Percentiles rank a stretch among this genome's conserved stretches.
Conservation (phyloP, 495 filamentous ascomycete genomes). For the Staphylotrichum longicolle region DNA sequence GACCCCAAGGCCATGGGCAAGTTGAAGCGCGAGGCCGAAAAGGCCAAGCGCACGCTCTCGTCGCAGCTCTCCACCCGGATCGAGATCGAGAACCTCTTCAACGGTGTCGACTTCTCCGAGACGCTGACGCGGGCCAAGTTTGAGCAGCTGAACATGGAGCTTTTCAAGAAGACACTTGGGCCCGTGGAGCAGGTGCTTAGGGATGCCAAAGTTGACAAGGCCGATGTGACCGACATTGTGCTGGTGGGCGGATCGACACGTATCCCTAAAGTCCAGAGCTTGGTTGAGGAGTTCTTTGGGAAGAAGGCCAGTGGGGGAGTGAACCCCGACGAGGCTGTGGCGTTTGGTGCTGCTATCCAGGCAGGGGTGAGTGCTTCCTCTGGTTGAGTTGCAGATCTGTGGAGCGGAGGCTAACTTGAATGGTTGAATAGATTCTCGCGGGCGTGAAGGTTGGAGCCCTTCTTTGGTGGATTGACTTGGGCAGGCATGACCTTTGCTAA, state of each 20-base stretch:
- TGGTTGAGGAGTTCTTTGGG: constrained; percentile 92
- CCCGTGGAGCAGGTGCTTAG: constrained; percentile 89
- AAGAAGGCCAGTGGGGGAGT: constrained; percentile 91
- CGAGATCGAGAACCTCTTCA: constrained; percentile 91
- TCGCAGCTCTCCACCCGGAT: constrained; percentile 91
- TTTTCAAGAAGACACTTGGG: constrained; percentile 93
- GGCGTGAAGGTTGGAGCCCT: constrained; percentile 7
- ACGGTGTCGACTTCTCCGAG: constrained; percentile 92
- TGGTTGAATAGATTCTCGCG: constrained; percentile 35
- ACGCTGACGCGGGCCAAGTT: constrained; percentile 95
- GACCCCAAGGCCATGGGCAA: constrained; percentile 96
- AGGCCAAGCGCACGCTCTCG: constrained; percentile 95
- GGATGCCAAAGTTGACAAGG: constrained; percentile 79
- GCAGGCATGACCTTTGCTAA: not conserved
- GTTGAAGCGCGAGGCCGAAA: constrained; percentile 96
- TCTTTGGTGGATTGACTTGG: no score
- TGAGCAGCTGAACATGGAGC: constrained; percentile 90
- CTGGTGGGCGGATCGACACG: constrained; percentile 86
- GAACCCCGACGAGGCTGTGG: constrained; percentile 94
- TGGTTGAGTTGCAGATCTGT: not conserved
- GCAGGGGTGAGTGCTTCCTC: constrained; percentile 56
- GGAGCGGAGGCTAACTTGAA: not conserved
- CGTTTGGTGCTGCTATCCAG: constrained; percentile 90
- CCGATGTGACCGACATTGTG: constrained; percentile 77
- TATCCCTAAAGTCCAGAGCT: constrained; percentile 85